phyloP scores from a whole-genome alignment of 2,329 filamentous ascomycete genomes.

The Aspergillus fumigatiaffinis region DNA sequence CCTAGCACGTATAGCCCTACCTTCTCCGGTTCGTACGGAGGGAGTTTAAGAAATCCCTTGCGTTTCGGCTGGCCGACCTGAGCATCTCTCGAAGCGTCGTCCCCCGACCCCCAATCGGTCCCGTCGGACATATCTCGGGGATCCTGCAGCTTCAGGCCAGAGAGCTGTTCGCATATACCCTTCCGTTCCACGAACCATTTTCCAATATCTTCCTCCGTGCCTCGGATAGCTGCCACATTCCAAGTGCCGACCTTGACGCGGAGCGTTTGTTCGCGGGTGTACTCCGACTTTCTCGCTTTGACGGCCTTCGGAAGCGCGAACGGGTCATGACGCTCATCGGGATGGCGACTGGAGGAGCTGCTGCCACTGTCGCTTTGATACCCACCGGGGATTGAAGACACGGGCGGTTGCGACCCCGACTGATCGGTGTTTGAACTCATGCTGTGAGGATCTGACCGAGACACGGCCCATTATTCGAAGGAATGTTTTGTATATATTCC shows the following conservation, averaged over 20 bases:
- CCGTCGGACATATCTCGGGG: slow-evolving; percentile 17
- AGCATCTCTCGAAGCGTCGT: slow-evolving; percentile 13
- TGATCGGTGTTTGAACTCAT: neutral
- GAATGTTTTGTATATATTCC: neutral
- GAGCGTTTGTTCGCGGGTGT: slow-evolving; percentile 68
- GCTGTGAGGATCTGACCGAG: neutral
- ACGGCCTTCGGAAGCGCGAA: slow-evolving; percentile 56
- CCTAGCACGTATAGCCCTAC: slow-evolving; percentile 87
- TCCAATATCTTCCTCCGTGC: slow-evolving; percentile 81
- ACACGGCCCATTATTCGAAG: neutral
- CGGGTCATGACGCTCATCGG: slow-evolving; percentile 24
- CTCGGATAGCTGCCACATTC: slow-evolving; percentile 85
- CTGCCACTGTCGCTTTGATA: slow-evolving; percentile 15
- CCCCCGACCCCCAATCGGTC: slow-evolving; percentile 1
- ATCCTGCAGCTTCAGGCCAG: slow-evolving; percentile 44
- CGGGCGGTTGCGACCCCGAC: neutral
- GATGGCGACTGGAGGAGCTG: slow-evolving; percentile 3
- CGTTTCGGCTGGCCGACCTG: slow-evolving; percentile 46
- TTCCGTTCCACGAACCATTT: slow-evolving; percentile 82
- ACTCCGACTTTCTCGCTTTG: slow-evolving; percentile 72
- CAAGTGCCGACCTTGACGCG: slow-evolving; percentile 89
- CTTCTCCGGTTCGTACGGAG: slow-evolving; percentile 49
- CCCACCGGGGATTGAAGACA: slow-evolving; percentile 5
- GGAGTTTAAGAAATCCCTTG: slow-evolving; percentile 36
- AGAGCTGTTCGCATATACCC: slow-evolving; percentile 62